Evolutionary conservation across 495 filamentous ascomycete genomes (phyloP).

Genomic region (Penicillium diatomitis): DNA sequence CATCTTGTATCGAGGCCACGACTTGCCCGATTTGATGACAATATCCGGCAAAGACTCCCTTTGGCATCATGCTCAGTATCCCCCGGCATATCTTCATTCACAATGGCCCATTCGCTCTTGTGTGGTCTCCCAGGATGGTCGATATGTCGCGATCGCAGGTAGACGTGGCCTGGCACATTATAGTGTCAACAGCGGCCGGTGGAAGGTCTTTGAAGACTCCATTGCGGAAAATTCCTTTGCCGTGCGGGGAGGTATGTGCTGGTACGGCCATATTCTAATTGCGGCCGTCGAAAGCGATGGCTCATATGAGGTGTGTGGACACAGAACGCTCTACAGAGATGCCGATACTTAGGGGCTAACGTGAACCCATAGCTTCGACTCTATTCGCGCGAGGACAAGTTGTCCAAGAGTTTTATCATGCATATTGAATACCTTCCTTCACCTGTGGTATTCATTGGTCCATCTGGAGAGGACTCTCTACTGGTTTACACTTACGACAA

Average conservation of each 20-base stretch:
- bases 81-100: constrained; percentile 69
- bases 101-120: constrained; percentile 88
- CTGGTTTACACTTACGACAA: constrained; percentile 94
- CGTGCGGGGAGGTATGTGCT: constrained; percentile 94
- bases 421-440: constrained; percentile 70
- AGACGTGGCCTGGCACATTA: constrained; percentile 89
- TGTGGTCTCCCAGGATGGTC: constrained; percentile 80
- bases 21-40: constrained; percentile 77
- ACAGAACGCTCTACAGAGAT: neutral
- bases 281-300: constrained; percentile 83
- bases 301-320: constrained; percentile 57
- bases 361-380: constrained; percentile 55
- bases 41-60: constrained; percentile 87
- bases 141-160: constrained; percentile 94
- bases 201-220: constrained; percentile 85
- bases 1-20: constrained; percentile 88
- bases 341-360: neutral
- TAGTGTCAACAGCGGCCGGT: constrained; percentile 85
- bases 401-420: constrained; percentile 64
- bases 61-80: constrained; percentile 88
- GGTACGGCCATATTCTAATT: constrained; percentile 93
- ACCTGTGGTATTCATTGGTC: constrained; percentile 76
- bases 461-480: constrained; percentile 86
- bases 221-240: constrained; percentile 80
- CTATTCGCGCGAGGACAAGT: constrained; percentile 75